A percentile compares a stretch with the other conserved stretches of the same genome.
Evolutionary conservation across 2,329 filamentous ascomycete species (phyloP).

Genomic region (Aureobasidium sp.): DNA sequence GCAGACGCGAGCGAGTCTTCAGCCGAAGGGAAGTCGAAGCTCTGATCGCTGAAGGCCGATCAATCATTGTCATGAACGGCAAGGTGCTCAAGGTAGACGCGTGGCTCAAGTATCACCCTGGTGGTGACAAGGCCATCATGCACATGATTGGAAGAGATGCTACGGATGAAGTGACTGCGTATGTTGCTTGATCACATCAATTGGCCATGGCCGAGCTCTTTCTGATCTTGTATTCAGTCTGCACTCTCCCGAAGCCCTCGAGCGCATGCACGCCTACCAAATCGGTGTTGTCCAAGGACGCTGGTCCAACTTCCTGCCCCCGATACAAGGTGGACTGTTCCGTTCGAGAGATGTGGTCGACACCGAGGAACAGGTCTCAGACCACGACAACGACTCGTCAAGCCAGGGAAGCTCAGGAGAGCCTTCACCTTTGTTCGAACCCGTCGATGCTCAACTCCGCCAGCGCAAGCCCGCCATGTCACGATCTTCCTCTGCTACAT

Average conservation of each 20-base stretch:
- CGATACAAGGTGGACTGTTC: slow-evolving; percentile 81
- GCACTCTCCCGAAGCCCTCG: slow-evolving; percentile 70
- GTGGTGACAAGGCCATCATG: slow-evolving; percentile 80
- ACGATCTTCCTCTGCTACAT: slow-evolving; percentile 51
- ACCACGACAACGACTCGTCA: slow-evolving; percentile 35
- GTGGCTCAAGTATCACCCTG: slow-evolving; percentile 86
- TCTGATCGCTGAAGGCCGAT: slow-evolving; percentile 73
- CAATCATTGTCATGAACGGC: slow-evolving; percentile 73
- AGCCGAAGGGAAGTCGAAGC: slow-evolving; percentile 53
- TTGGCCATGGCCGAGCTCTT: background rate
- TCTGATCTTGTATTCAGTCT: slow-evolving; percentile 32
- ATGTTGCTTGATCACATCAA: background rate
- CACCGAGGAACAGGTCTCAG: background rate
- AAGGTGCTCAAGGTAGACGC: slow-evolving; percentile 80
- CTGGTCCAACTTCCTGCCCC: slow-evolving; percentile 82
- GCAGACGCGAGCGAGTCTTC: slow-evolving; percentile 14
- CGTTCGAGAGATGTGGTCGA: slow-evolving; percentile 41
- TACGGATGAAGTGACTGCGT: slow-evolving; percentile 91
- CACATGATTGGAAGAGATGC: slow-evolving; percentile 72
- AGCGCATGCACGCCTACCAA: slow-evolving; percentile 70
- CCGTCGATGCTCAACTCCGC: slow-evolving; percentile 33
- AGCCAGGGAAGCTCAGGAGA: slow-evolving; percentile 50
- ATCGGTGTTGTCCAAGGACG: slow-evolving; percentile 71
- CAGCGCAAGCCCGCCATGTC: slow-evolving; percentile 19
- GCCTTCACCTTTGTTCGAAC: slow-evolving; percentile 54